Conservation (phyloP, 2,329 filamentous ascomycete genomes). For the Colletotrichum agaves region DNA sequence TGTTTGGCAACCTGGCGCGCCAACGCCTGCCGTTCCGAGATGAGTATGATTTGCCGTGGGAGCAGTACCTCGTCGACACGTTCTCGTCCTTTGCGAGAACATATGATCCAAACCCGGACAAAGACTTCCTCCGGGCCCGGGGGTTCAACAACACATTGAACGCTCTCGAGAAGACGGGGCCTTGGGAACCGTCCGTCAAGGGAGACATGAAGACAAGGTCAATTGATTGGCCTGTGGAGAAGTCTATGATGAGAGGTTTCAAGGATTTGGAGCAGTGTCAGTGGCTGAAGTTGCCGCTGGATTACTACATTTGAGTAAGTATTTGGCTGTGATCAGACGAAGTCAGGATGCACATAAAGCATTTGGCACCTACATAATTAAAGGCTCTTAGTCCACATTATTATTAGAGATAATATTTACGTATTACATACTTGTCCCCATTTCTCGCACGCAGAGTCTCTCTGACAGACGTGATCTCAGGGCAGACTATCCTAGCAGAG, state of each 20-base stretch:
- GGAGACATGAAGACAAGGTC: constrained; percentile 55
- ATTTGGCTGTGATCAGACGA: neutral
- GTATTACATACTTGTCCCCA: neutral
- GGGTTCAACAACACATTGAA: constrained; percentile 43
- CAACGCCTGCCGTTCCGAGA: constrained; percentile 51
- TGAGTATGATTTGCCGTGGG: constrained; percentile 40
- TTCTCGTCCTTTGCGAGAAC: constrained; percentile 57
- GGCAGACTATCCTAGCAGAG: no score
- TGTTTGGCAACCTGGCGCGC: constrained; percentile 53
- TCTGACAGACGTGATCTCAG: neutral
- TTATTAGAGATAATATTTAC: neutral
- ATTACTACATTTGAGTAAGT: constrained; percentile 47
- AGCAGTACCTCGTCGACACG: constrained; percentile 47
- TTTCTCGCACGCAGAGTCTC: neutral
- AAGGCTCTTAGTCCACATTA: neutral
- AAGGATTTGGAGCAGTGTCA: constrained; percentile 59
- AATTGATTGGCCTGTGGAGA: constrained; percentile 49
- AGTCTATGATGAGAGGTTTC: constrained; percentile 47
- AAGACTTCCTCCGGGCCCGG: constrained; percentile 48
- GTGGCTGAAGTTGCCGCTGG: constrained; percentile 52
- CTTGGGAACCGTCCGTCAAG: constrained; percentile 48
- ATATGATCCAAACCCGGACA: constrained; percentile 55
- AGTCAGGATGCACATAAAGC: constrained; percentile 1
- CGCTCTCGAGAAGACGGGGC: constrained; percentile 52
- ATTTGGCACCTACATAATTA: neutral